These are phyloP conservation scores for Xylaria sp. DNA, from an alignment of 2,329 filamentous ascomycete species.

Conservation along the genomic window DNA sequence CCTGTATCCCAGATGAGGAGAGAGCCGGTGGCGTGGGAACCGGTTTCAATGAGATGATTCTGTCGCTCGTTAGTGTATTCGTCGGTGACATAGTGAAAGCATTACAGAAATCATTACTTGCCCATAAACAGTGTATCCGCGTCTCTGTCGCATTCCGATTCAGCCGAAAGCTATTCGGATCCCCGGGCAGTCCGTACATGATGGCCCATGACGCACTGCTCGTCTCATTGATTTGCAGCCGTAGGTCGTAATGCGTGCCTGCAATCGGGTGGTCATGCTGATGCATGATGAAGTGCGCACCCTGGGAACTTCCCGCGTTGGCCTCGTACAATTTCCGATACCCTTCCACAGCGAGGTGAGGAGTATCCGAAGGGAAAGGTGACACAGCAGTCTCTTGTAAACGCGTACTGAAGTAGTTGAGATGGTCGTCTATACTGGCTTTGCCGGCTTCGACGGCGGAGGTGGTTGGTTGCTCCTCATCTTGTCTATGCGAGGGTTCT, in stretches of 20 bases:
- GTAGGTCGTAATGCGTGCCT: conserved; percentile 75
- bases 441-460: conserved; percentile 57
- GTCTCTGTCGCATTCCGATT: conserved; percentile 72
- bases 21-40: conserved; percentile 64
- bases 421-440: conserved; percentile 53
- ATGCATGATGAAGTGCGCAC: conserved; percentile 74
- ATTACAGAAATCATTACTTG: conserved; percentile 46
- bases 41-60: conserved; percentile 72
- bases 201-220: conserved; percentile 74
- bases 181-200: conserved; percentile 71
- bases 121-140: conserved; percentile 69
- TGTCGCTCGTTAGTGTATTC: conserved; percentile 42
- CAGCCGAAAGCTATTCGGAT: conserved; percentile 64
- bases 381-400: conserved; percentile 48
- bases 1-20: conserved; percentile 73
- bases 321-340: conserved; percentile 54
- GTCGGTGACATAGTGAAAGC: background rate
- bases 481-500: conserved; percentile 15
- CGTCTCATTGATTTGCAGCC: conserved; percentile 74
- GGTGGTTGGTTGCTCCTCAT: conserved; percentile 43
- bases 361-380: conserved; percentile 40
- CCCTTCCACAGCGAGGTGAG: conserved; percentile 51
- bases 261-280: conserved; percentile 79
- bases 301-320: conserved; percentile 48
- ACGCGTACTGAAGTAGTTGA: conserved; percentile 52